Base-by-base conservation (phyloP, 345 rosid genomes). In the Salix udensis region DNA sequence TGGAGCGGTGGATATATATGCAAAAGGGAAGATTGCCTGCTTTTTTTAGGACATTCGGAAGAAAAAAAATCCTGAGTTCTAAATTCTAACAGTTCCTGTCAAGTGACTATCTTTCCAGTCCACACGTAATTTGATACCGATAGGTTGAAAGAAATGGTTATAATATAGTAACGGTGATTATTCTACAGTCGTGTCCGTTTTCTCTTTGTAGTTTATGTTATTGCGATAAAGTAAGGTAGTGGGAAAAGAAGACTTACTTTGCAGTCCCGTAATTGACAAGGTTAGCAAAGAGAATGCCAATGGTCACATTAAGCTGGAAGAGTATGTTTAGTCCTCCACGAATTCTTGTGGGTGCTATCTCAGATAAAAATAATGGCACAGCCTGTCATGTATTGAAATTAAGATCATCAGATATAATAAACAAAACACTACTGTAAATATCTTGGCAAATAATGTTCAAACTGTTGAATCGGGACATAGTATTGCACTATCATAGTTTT, bases 241-340 rank as follows among this genome's bases (percentile, higher is more conserved):
- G 40, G 40, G 53, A 31, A 44, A 34, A 28, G 40, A 53, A 46
- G 61, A 83, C 87, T 86, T 84, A 96, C 99, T 93, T 92, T 7
- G 90, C 85, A 60, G 99, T 96, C 30, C 98, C 97, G 69, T 89
- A 96, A 77, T 96, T 96, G 94, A 96, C 90, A 46, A 96, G 91
- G 83, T 72, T 87, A 75, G 98, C 99, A 23, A 96, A 93, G 52
- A 96, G 92, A 68, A 96, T 93, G 78, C 99, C 99, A 53, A 96
- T 86, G 28, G 99, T 96, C 84, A 93, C 86, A 28, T 96, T 96
- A 52, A 96, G 98, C 74, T 96, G 99, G 86, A 96, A 96, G 18
- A 96, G 81, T 67, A 96, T 96, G 80, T 96, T 96, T 62, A 93
- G 85, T 15, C 88, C 99, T 78, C 99, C 99, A 50, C 99, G 94